Evolutionary conservation across 306 rosid genomes (phyloP), one percentile per base, ranked within the genome.

Genomic region (Vigna nakashimae): DNA sequence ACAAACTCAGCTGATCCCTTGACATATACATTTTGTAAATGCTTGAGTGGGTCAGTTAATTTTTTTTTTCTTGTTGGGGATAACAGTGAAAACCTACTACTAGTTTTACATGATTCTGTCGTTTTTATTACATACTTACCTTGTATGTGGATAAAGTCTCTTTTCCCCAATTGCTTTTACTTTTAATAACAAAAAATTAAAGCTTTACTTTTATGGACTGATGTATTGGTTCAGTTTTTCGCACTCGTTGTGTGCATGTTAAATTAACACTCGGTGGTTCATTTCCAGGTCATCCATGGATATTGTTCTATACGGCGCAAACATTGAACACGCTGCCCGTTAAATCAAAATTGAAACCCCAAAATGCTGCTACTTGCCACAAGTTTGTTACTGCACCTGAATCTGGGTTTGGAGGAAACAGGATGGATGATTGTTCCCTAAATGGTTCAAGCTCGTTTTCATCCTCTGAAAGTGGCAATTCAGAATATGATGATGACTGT

Each of bases 251-350:
- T 66, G 55, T 43, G 38, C 38, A 66, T 20, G 17, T 66, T 65
- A 66, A 66, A 66, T 43, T 66, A 46, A 68, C 73, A 24, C 12
- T 46, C 9, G 1, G 17, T 51, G 50, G 49, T 24, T 82, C 46
- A 60, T 49, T 50, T 75, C 77, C 91, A 89, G 94, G 92, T 65
- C 94, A 91, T 82, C 92, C 97, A n/a, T 91, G 97, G 97, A 75
- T 89, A 74, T 75, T 86, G 78, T 91, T 91, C 70, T 88, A 91
- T 76, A 91, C 93, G 0, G 88, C 80, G 40, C 86, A 85, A 24
- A 87, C 89, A 5, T 60, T 80, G 2, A 86, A 87, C 84, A 71
- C 79, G 34, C 78, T 91, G 15, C 88, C 94, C 2, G 5, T 86
- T 13, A 86, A 86, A 74, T 56, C 80, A n/a, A 85, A 76, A 49